These are phyloP conservation scores for Tremella fuciformis DNA, from an alignment of 768 basidiomycete genomes.

Conservation along the genomic window DNA sequence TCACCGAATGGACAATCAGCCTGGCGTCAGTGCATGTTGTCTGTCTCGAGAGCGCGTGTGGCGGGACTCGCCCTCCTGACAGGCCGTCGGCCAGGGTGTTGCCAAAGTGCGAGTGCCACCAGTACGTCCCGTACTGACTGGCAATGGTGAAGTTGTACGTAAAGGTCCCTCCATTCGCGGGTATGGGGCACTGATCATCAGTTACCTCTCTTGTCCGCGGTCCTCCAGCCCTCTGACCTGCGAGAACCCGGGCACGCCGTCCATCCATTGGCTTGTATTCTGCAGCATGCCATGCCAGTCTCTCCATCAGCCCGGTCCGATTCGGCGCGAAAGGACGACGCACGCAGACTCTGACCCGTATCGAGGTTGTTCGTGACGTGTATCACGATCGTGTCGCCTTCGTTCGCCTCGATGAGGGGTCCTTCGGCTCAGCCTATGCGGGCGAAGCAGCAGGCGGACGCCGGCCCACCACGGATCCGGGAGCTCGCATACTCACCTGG, in stretches of 20 bases:
- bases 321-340: slow-evolving; percentile 6
- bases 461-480: too few species aligned
- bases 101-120: slow-evolving; percentile 40
- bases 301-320: slow-evolving; percentile 12
- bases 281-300: slow-evolving; percentile 41
- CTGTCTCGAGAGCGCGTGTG: neutral
- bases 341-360: slow-evolving; percentile 26
- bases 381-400: slow-evolving; percentile 36
- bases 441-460: neutral
- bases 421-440: slow-evolving; percentile 5
- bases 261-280: slow-evolving; percentile 33
- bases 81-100: slow-evolving; percentile 36
- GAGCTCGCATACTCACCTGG: slow-evolving; percentile 20
- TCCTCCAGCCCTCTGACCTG: slow-evolving; percentile 22
- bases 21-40: slow-evolving; percentile 8
- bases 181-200: slow-evolving; percentile 34
- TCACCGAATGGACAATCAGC: slow-evolving; percentile 25
- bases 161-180: slow-evolving; percentile 18
- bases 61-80: slow-evolving; percentile 22
- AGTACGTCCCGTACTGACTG: slow-evolving; percentile 31
- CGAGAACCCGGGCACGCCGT: slow-evolving; percentile 35
- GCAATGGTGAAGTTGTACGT: slow-evolving; percentile 36
- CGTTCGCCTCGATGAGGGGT: slow-evolving; percentile 40
- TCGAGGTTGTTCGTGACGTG: slow-evolving; percentile 35
- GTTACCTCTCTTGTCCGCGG: neutral